A percentile compares a stretch with the other conserved stretches of the same genome.
These are phyloP conservation scores for Scutellaria baicalensis DNA, from an alignment of 257 asterid genomes.

Conservation along the genomic window DNA sequence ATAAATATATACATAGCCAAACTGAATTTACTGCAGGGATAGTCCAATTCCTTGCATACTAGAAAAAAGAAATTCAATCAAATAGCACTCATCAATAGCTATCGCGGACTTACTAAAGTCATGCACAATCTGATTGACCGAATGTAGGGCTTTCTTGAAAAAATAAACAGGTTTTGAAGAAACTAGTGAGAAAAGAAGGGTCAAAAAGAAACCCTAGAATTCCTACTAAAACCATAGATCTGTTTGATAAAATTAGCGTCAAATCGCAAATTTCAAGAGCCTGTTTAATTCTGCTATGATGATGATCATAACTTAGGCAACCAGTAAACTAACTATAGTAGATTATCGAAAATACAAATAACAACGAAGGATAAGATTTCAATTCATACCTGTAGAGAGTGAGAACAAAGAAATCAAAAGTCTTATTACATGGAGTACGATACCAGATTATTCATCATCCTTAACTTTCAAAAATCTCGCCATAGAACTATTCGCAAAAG, in stretches of 20 bases:
- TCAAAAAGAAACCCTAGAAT: constrained; percentile 24
- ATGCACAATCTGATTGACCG: constrained; percentile 28
- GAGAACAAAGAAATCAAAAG: not conserved
- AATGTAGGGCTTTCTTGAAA: constrained; percentile 52
- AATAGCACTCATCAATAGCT: constrained; percentile 20
- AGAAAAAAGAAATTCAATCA: not conserved
- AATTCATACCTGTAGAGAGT: constrained; percentile 22
- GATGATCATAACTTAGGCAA: constrained; percentile 7
- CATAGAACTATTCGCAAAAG: not conserved
- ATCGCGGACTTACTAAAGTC: constrained; percentile 11
- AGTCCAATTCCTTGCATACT: not conserved
- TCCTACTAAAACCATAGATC: constrained; percentile 27
- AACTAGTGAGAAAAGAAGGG: not conserved
- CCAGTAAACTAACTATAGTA: not conserved
- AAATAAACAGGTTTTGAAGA: not conserved
- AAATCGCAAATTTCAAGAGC: constrained; percentile 1
- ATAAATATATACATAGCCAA: not conserved
- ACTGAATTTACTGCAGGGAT: not conserved
- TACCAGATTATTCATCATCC: constrained; percentile 8
- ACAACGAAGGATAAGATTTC: not conserved
- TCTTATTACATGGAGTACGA: not conserved
- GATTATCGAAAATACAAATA: not conserved
- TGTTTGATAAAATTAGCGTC: constrained; percentile 12
- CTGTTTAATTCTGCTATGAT: not conserved
- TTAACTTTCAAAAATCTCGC: constrained; percentile 15